Evolutionary conservation across 495 filamentous ascomycete species (phyloP), one percentile per base, ranked within the genome.

Genomic region (Penicillium tannophilum): DNA sequence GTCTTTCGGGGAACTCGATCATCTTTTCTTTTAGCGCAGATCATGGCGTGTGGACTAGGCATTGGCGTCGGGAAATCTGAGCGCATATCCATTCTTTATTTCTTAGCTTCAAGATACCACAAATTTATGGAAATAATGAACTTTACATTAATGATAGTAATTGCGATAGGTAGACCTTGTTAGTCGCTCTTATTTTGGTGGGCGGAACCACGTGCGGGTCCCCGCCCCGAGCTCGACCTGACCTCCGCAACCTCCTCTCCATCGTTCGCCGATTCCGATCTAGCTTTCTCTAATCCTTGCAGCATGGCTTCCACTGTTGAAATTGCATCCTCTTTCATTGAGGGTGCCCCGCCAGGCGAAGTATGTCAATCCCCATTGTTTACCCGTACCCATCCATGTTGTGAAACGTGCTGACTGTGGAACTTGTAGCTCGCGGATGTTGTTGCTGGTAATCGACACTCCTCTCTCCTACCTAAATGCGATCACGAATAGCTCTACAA

Each of bases 281-380:
- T 46, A 58, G 49, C 44, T 57, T 26, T 3, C 19, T 52, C 26
- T 39, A 23, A 41, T 28, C 6, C 28, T 42, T 36, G 19, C 59
- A 59, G 41, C 56, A 81, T 81, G 78, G 57, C 73, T 42, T 72
- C 75, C 11, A 77, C 75, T 24, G 67, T 87, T 58, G 84, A 87
- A 56, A 86, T 89, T 30, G 77, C 90, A 54, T 90, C 91, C 60
- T 88, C 91, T 5, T 99, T 98, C 73, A 87, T 99, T 60, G 86
- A 97, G 74, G 91, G 91, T 72, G 91, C 94, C 67, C 94, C 94
- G 44, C 95, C 95, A 31, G 95, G 95, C 77, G 95, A 99, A 90
- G 94, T 97, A 85, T 64, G 81, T 69, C 50, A 7, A 26, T 55
- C 48, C 30, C 54, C 42, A 45, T 20, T 49, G 35, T 41, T 44